Base-by-base conservation (phyloP, 305 asterid genomes). In the Rubia tinctorum region DNA sequence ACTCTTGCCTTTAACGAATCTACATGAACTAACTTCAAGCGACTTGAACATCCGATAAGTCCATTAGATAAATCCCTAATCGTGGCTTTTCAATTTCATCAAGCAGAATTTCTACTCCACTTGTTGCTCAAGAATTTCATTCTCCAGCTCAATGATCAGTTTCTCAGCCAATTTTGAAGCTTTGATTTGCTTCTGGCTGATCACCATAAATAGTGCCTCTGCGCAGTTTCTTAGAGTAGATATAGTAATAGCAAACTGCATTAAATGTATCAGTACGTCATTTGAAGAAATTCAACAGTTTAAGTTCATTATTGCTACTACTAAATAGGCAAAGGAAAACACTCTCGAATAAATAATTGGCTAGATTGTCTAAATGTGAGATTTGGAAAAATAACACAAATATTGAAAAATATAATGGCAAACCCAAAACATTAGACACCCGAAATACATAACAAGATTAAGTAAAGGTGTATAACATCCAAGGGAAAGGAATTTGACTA, bases 211-310 rank as follows among this genome's bases (percentile, higher is more conserved):
- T 87, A 71, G 92, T 78, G 74, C 96, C 92, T 83, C 99, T 82
- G 60, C 83, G 96, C 18, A 92, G 87, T 73, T 89, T 88, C 18
- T 82, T 84, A 55, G 96, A 95, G 79, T 70, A 81, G 87, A 92
- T 90, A 82, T 92, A 95, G 73, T 86, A 81, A 84, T 90, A 95
- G 53, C 94, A 98, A 85, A 92, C 99, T 95, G 96, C 84, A 22
- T 83, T 51, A 82, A 15, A 71, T n/a, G 27, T 58, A 82, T 58
- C 67, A 27, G 69, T 34, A 27, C 18, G 15, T 60, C 59, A 78
- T 61, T 66, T 34, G 49, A 11, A 39, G 30, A n/a, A 9, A 23
- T 39, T 76, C 49, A 37, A 63, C 71, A 76, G 42, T 27, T 60
- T 14, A 14, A 62, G 56, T 69, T 44, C n/a, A 39, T 40, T 63